Base-by-base conservation (phyloP, 2,329 filamentous ascomycete genomes). In the Aureobasidium sp. region DNA sequence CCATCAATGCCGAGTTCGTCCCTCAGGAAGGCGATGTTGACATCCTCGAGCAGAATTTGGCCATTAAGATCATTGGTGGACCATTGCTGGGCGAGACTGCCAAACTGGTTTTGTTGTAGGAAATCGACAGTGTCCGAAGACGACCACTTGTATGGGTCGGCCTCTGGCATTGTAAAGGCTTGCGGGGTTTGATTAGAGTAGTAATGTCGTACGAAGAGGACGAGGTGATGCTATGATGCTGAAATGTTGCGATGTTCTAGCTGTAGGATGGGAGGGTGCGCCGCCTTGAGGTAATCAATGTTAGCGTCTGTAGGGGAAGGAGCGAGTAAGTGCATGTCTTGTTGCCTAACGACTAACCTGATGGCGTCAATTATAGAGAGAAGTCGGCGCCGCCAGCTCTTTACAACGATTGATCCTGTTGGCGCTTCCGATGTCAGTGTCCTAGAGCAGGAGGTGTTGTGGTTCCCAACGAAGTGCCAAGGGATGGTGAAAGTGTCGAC, bases 141-240 rank as follows among this genome's bases (percentile, higher is more conserved):
- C 39, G 82, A 81, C 91, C 91, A 96, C 60, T 81, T 70, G 72
- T 86, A 88, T n/a, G 91, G 90, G 74, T 96, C 90, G 29, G 27
- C 8, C 17, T 36, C 37, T 11, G 25, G n/a, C 53, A 45, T 57
- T 1, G n/a, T 36, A 27, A 36, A 22, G 5, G 25, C 7, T 34
- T 56, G 37, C 25, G 42, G 22, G 8, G 20, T 15, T 17, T 56
- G 41, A 45, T 12, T 12, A 12, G 31, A 34, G 9, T 34, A 11
- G 31, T 29, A 29, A 8, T 29, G 29, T 29, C 29, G 29, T 29
- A 29, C 5, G 29, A 29, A 8, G 29, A 29, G 29, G 29, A 8
- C 3, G 29, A 29, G 29, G 29, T 34, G 31, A 34, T 34, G 31
- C 31, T 34, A 34, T 34, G 31, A 12, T 34, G 31, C 31, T 22